Evolutionary conservation across 1,284 basidiomycete genomes (phyloP), one percentile per base, ranked within the genome.

Genomic region (Ceratobasidium sp.): DNA sequence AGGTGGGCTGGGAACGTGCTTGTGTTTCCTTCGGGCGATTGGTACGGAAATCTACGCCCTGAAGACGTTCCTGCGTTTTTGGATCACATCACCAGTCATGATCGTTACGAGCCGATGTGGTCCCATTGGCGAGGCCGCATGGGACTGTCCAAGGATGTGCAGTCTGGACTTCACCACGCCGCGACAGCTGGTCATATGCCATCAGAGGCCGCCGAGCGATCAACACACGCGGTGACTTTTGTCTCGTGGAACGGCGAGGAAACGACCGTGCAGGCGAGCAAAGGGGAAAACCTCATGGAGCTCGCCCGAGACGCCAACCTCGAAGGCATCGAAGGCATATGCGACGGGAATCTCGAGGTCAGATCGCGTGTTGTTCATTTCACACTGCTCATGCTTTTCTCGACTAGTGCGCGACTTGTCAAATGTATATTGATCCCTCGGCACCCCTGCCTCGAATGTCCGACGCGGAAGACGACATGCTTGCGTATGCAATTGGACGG

Each of bases 1-100:
- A 93, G 91, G 75, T 89, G 87, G 75, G 92, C 93, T 0, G 91
- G 90, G 1, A 94, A 94, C 77, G 76, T 91, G 1, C 78, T 94
- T 29, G 79, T 91, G 2, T 89, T 88, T 72, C 92, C 92, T 5
- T 84, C 84, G 38, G 88, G 92, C 17, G 91, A 93, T 77, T 92
- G 92, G 90, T 88, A 79, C n/a, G 84, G 89, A 15, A 80, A 83
- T 42, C 76, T 93, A 13, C 80, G 80, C 8, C 82, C 85, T 0
- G 77, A 80, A 27, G 81, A 91, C 75, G 87, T 87, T 1, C 82
- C 86, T 3, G 73, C 73, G 0, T 77, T 92, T 2, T 70, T 93
- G 27, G 81, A 85, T 35, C 67, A 65, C 25, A 54, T 57, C 43
- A 56, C 35, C 32, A 40, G 56, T 27, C 67, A 34, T 12, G 79